Evolutionary conservation across 768 basidiomycete genomes (phyloP).

Genomic region (Leccinum ochraceum): DNA sequence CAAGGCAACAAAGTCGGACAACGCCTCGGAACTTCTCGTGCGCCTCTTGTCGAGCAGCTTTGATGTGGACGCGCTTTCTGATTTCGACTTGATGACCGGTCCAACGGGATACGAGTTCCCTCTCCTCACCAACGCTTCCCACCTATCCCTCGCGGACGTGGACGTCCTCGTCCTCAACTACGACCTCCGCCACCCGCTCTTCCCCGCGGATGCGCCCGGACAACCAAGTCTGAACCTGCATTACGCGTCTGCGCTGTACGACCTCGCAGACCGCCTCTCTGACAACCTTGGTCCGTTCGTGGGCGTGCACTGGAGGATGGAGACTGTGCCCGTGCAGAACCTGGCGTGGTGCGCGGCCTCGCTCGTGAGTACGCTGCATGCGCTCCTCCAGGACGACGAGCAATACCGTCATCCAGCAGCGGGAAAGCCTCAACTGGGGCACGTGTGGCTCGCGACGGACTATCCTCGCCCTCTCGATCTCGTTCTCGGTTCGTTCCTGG

Average conservation of each 20-base stretch:
- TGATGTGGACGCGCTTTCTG: not conserved
- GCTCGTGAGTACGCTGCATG: slow-evolving; percentile 45
- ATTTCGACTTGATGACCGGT: slow-evolving; percentile 14
- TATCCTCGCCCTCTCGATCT: slow-evolving; percentile 36
- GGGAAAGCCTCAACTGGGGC: slow-evolving; percentile 26
- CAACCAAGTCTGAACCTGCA: slow-evolving; percentile 26
- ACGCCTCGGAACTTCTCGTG: slow-evolving; percentile 18
- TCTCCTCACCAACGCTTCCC: slow-evolving; percentile 11
- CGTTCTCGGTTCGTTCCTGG: too few species aligned
- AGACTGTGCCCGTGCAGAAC: slow-evolving; percentile 39
- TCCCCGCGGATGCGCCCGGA: slow-evolving; percentile 18
- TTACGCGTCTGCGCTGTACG: slow-evolving; percentile 46
- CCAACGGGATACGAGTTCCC: slow-evolving; percentile 7
- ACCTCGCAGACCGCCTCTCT: slow-evolving; percentile 41
- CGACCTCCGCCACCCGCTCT: slow-evolving; percentile 50
- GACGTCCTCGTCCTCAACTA: slow-evolving; percentile 56
- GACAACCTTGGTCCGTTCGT: slow-evolving; percentile 42
- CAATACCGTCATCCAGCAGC: not conserved
- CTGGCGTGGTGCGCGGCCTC: slow-evolving; percentile 46
- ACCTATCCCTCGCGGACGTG: slow-evolving; percentile 24
- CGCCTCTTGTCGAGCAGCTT: slow-evolving; percentile 19
- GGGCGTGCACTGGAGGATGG: slow-evolving; percentile 60
- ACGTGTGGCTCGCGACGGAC: slow-evolving; percentile 60
- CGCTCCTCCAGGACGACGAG: slow-evolving; percentile 36
- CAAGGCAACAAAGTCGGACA: not conserved